Conservation (phyloP, 1,284 basidiomycete genomes). For the Leccinum angustisporum region DNA sequence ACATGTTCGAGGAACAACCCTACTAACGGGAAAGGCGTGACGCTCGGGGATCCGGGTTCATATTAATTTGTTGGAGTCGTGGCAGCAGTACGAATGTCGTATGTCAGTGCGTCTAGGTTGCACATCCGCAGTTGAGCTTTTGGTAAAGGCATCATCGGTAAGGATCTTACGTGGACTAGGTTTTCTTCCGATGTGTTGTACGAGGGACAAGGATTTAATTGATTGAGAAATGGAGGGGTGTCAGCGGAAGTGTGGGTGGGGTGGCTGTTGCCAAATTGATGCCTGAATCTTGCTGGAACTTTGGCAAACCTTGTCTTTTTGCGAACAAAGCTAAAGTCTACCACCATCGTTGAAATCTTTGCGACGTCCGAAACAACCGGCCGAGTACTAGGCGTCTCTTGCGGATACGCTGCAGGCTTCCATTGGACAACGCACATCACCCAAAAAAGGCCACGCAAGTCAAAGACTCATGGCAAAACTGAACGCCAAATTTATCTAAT, state of each 20-base stretch:
- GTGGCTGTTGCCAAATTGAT: neutral
- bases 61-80: conserved; percentile 1
- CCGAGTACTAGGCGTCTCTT: neutral
- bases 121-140: neutral
- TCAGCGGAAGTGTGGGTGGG: neutral
- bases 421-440: neutral
- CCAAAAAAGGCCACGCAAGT: neutral
- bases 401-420: neutral
- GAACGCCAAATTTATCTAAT: conserved; percentile 4
- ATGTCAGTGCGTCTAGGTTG: neutral
- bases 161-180: neutral
- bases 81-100: neutral
- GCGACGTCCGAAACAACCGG: neutral
- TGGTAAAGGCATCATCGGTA: neutral
- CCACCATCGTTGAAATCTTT: neutral
- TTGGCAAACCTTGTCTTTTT: neutral
- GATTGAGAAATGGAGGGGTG: neutral
- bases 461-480: neutral
- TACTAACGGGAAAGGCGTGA: neutral
- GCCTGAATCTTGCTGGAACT: neutral
- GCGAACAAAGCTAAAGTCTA: neutral
- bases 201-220: neutral
- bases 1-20: neutral
- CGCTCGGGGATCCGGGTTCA: neutral
- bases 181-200: neutral